These are phyloP conservation scores for Phanerodontia chrysosporium DNA, from an alignment of 768 basidiomycete species.

Conservation along the genomic window DNA sequence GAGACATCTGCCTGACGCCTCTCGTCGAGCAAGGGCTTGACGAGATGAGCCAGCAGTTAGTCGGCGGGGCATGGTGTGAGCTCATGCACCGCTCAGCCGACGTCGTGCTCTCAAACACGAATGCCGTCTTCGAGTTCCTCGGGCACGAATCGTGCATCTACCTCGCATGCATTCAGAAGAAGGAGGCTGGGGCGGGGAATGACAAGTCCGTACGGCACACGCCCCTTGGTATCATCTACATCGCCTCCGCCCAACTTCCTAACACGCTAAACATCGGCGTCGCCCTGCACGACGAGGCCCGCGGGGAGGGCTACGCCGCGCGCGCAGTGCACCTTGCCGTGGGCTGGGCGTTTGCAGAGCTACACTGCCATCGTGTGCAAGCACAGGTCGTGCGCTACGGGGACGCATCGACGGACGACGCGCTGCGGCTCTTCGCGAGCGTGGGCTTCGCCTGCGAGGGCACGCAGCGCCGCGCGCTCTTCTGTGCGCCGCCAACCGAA, in stretches of 20 bases:
- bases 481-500: neutral
- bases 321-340: conserved; percentile 43
- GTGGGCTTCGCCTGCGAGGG: conserved; percentile 62
- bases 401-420: conserved; percentile 37
- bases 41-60: neutral
- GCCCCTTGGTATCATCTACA: conserved; percentile 21
- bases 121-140: conserved; percentile 5
- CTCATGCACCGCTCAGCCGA: conserved; percentile 7
- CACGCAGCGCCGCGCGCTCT: conserved; percentile 48
- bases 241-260: conserved; percentile 12
- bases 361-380: conserved; percentile 48
- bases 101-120: neutral
- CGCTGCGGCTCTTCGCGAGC: conserved; percentile 45
- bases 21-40: neutral
- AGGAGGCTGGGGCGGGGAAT: too few species aligned
- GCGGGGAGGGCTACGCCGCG: conserved; percentile 40
- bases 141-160: conserved; percentile 8
- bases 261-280: conserved; percentile 58
- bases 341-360: conserved; percentile 42
- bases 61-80: conserved; percentile 3
- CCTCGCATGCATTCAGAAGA: conserved; percentile 3
- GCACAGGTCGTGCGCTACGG: conserved; percentile 41
- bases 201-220: too few species aligned
- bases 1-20: neutral
- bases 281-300: conserved; percentile 35